phyloP scores from a whole-genome alignment of 306 rosid genomes.

The Begonia peltatifolia region DNA sequence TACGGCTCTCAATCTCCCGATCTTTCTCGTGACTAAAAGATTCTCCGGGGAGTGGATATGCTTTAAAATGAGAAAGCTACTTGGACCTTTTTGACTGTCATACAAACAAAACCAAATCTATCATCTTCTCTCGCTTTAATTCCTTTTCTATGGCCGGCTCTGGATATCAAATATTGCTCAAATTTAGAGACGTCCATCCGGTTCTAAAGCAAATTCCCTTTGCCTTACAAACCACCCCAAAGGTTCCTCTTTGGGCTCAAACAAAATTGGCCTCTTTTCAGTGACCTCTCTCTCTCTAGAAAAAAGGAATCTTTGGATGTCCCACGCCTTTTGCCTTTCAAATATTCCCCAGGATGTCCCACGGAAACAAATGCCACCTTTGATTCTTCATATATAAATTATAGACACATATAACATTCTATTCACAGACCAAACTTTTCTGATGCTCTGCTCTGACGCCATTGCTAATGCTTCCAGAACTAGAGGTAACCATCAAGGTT shows the following conservation, averaged over 20 bases:
- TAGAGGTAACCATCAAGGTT: slow-evolving; percentile 35
- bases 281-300: slow-evolving; percentile 5
- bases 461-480: slow-evolving; percentile 45
- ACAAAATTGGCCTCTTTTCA: neutral
- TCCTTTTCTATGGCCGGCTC: slow-evolving; percentile 25
- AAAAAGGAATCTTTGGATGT: slow-evolving; percentile 41
- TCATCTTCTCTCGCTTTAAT: slow-evolving; percentile 4
- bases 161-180: slow-evolving; percentile 19
- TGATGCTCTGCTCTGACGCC: slow-evolving; percentile 8
- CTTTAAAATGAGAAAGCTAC: slow-evolving; percentile 14
- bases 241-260: slow-evolving; percentile 8
- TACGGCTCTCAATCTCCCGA: neutral
- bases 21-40: slow-evolving; percentile 29
- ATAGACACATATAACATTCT: slow-evolving; percentile 9
- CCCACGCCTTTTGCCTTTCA: slow-evolving; percentile 43
- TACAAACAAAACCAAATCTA: slow-evolving; percentile 3
- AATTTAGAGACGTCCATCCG: slow-evolving; percentile 11
- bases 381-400: slow-evolving; percentile 39
- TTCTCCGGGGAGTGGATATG: slow-evolving; percentile 9
- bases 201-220: slow-evolving; percentile 25
- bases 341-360: slow-evolving; percentile 25
- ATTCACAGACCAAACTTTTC: slow-evolving; percentile 15
- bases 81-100: slow-evolving; percentile 13
- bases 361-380: slow-evolving; percentile 27
- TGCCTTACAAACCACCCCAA: slow-evolving; percentile 9